Evolutionary conservation across 331 rosid genomes (phyloP).

Genomic region (Ulmus americana): DNA sequence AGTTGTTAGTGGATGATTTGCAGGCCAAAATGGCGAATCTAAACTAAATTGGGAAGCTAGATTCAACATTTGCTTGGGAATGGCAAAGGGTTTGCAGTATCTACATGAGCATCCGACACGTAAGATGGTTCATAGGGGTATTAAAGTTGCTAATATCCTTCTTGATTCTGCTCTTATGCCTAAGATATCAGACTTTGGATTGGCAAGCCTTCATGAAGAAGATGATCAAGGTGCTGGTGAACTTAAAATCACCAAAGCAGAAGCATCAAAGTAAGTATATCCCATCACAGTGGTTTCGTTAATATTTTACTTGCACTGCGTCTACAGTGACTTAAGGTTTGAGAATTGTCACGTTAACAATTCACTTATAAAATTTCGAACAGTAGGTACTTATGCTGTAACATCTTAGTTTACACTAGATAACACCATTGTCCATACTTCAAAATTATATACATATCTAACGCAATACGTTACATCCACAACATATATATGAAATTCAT

Average conservation of each 20-base stretch:
- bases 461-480: too few relatives aligned
- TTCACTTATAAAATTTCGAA: constrained; percentile 17
- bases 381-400: background rate
- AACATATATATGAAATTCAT: too few relatives aligned
- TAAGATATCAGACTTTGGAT: constrained; percentile 19
- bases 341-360: background rate
- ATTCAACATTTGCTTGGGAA: constrained; percentile 16
- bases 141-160: constrained; percentile 21
- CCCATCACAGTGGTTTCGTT: background rate
- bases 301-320: background rate
- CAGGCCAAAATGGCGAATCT: background rate
- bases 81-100: constrained; percentile 12
- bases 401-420: too few relatives aligned
- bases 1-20: background rate
- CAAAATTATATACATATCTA: too few relatives aligned
- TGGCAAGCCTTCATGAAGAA: background rate
- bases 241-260: background rate
- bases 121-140: constrained; percentile 3
- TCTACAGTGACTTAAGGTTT: background rate
- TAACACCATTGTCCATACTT: too few relatives aligned
- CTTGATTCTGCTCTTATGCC: constrained; percentile 7
- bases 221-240: background rate
- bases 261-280: constrained; percentile 8
- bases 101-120: constrained; percentile 4
- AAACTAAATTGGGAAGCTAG: constrained; percentile 13